Evolutionary conservation across 179 eudicot genomes (phyloP).

Genomic region (Monotropa hypopitys): DNA sequence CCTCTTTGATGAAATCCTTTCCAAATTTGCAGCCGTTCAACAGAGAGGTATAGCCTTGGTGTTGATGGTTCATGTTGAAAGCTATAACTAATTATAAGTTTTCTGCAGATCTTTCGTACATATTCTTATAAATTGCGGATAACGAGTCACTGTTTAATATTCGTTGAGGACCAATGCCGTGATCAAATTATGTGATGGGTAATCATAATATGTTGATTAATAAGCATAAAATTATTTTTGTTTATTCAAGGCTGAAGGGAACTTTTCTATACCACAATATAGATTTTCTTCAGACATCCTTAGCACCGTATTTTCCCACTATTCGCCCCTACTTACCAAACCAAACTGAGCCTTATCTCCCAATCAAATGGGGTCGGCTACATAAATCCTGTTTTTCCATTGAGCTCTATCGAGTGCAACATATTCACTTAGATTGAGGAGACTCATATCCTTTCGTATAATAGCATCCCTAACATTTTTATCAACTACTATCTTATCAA

Average conservation of each 20-base stretch:
- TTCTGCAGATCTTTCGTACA: background rate
- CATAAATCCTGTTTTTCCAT: too few relatives aligned
- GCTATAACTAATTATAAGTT: background rate
- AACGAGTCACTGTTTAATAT: background rate
- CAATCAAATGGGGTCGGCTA: too few relatives aligned
- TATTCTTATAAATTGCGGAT: background rate
- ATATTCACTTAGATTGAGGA: too few relatives aligned
- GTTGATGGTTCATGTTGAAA: background rate
- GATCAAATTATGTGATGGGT: background rate
- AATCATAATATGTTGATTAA: background rate
- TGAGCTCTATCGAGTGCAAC: too few relatives aligned
- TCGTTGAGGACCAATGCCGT: background rate
- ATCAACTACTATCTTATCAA: too few relatives aligned
- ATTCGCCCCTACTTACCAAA: background rate
- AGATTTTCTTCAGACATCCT: background rate
- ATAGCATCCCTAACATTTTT: too few relatives aligned
- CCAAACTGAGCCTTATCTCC: too few relatives aligned
- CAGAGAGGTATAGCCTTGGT: slow-evolving; percentile 50
- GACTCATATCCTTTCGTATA: too few relatives aligned
- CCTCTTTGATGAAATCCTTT: slow-evolving; percentile 69
- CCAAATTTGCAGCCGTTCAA: slow-evolving; percentile 57
- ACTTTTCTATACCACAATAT: background rate
- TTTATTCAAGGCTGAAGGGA: background rate
- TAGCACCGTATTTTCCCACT: background rate
- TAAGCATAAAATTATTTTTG: background rate